Evolutionary conservation across 768 basidiomycete species (phyloP).

Genomic region (Termitomyces bulborhizus): DNA sequence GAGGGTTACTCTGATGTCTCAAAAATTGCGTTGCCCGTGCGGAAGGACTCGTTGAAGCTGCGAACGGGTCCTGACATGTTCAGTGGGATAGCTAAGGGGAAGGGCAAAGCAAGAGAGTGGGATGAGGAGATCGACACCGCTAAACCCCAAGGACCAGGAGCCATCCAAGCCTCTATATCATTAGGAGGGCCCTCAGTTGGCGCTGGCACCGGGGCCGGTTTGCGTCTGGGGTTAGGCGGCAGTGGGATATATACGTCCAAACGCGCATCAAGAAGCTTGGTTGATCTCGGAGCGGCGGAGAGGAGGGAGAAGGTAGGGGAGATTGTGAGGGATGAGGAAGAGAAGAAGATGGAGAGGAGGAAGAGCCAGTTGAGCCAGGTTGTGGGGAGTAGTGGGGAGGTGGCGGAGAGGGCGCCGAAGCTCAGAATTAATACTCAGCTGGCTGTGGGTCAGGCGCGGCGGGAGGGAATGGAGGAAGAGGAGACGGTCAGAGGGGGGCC

Average conservation of each 20-base stretch:
- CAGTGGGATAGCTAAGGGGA: not conserved
- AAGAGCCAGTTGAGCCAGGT: constrained; percentile 1
- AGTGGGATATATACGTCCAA: constrained; percentile 29
- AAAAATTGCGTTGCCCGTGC: not conserved
- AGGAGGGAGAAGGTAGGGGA: constrained; percentile 25
- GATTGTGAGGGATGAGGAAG: constrained; percentile 22
- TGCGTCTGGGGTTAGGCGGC: not conserved
- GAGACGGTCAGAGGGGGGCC: not conserved
- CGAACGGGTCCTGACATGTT: not conserved
- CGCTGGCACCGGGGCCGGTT: not conserved
- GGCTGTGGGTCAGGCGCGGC: not conserved
- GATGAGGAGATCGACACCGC: constrained; percentile 4
- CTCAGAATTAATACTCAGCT: constrained; percentile 3
- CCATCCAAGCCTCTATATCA: constrained; percentile 5
- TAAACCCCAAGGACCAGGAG: not conserved
- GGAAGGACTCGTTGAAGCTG: constrained; percentile 5
- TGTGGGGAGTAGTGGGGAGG: not conserved
- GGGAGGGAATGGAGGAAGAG: not conserved
- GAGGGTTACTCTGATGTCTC: constrained; percentile 3
- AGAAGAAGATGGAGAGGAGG: constrained; percentile 13
- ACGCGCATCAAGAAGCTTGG: constrained; percentile 57
- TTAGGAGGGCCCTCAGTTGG: not conserved
- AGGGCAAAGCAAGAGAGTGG: constrained; percentile 7
- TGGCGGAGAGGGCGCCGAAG: not conserved
- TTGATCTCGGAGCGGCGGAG: constrained; percentile 40